These are phyloP conservation scores for Penicillium diatomitis DNA, from an alignment of 495 filamentous ascomycete genomes.

Conservation along the genomic window DNA sequence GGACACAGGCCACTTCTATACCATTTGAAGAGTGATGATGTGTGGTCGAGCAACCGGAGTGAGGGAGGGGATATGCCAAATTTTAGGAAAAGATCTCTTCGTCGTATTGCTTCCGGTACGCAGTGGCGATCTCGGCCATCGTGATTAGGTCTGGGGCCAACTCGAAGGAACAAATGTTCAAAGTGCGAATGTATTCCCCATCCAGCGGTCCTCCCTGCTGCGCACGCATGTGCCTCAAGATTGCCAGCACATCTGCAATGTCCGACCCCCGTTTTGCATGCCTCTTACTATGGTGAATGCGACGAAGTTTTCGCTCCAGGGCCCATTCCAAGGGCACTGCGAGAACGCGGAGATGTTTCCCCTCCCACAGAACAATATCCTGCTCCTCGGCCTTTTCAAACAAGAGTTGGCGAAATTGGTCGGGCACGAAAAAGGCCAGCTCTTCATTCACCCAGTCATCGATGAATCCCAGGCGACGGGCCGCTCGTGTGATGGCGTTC, in stretches of 20 bases:
- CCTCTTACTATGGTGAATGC: constrained; percentile 13
- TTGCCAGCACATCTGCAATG: constrained; percentile 19
- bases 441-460: constrained; percentile 22
- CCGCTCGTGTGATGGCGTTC: constrained; percentile 9
- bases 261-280: constrained; percentile 15
- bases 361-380: constrained; percentile 19
- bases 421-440: constrained; percentile 21
- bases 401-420: constrained; percentile 7
- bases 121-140: constrained; percentile 16
- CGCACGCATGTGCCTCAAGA: constrained; percentile 16
- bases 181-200: constrained; percentile 14
- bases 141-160: constrained; percentile 15
- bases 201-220: constrained; percentile 15
- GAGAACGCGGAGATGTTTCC: constrained; percentile 13
- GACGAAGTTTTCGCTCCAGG: constrained; percentile 22
- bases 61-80: neutral
- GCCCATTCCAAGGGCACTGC: constrained; percentile 28
- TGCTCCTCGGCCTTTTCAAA: constrained; percentile 19
- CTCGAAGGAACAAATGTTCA: constrained; percentile 21
- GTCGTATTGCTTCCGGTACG: constrained; percentile 13
- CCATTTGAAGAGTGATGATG: constrained; percentile 7
- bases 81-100: constrained; percentile 12
- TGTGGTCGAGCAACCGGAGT: neutral
- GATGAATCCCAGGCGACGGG: constrained; percentile 9
- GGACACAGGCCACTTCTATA: constrained; percentile 23